These are phyloP conservation scores for Colletotrichum kahawae DNA, from an alignment of 2,329 filamentous ascomycete genomes.

Conservation along the genomic window DNA sequence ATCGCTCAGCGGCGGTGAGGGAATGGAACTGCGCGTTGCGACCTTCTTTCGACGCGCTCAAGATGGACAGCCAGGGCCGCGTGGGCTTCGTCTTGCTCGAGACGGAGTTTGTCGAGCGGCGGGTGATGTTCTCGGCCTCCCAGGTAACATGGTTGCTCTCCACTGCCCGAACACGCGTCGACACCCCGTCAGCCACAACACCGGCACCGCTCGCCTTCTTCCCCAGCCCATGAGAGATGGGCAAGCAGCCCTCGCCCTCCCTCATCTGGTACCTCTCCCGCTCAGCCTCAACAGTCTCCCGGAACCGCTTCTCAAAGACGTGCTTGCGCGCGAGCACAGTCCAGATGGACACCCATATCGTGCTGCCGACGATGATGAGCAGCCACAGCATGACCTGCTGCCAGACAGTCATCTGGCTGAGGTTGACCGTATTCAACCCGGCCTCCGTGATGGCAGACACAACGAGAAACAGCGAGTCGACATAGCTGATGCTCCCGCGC, in stretches of 20 bases:
- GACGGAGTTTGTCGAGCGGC: neutral
- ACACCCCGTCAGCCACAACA: neutral
- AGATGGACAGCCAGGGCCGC: conserved; percentile 35
- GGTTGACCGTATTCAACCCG: conserved; percentile 71
- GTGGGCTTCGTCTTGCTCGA: conserved; percentile 13
- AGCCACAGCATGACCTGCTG: conserved; percentile 71
- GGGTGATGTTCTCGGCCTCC: neutral
- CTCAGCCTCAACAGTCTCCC: conserved; percentile 52
- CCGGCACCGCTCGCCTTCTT: neutral
- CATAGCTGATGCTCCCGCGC: conserved; percentile 57
- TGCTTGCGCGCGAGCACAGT: conserved; percentile 65
- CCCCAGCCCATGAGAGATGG: neutral
- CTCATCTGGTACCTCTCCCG: conserved; percentile 31
- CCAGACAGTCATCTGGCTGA: conserved; percentile 68
- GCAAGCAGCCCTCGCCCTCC: conserved; percentile 30
- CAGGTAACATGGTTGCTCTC: neutral
- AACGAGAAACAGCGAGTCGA: conserved; percentile 70
- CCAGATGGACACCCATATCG: conserved; percentile 70
- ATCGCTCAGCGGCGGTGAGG: conserved; percentile 56
- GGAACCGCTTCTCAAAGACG: conserved; percentile 67
- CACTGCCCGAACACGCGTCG: neutral
- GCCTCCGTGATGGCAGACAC: conserved; percentile 71
- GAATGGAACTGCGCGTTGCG: conserved; percentile 62
- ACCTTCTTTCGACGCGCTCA: conserved; percentile 43
- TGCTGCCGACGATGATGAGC: conserved; percentile 69